These are phyloP conservation scores for Oleoguttula mirabilis DNA, from an alignment of 495 filamentous ascomycete species.

Conservation along the genomic window DNA sequence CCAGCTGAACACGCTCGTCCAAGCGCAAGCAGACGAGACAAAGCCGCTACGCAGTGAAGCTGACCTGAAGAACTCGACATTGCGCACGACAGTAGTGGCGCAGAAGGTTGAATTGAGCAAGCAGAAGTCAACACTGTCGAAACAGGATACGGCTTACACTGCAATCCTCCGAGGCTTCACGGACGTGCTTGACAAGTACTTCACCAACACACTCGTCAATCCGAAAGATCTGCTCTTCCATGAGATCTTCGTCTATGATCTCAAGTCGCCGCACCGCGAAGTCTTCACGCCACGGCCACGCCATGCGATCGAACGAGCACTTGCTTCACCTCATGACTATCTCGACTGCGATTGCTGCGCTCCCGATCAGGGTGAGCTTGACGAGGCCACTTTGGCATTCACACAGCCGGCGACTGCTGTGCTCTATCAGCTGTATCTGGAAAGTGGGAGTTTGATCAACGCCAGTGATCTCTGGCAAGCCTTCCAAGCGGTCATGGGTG, in stretches of 20 bases:
- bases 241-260: constrained; percentile 77
- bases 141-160: constrained; percentile 67
- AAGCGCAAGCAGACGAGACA: constrained; percentile 30
- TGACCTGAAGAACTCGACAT: constrained; percentile 53
- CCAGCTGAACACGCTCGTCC: constrained; percentile 31
- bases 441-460: constrained; percentile 80
- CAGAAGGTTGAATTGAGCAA: constrained; percentile 79
- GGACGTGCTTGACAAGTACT: constrained; percentile 41
- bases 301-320: constrained; percentile 65
- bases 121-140: constrained; percentile 59
- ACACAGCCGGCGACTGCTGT: constrained; percentile 70
- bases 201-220: constrained; percentile 41
- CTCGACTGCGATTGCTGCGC: constrained; percentile 61
- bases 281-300: constrained; percentile 71
- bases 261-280: constrained; percentile 64
- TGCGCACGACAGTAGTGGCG: constrained; percentile 74
- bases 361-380: constrained; percentile 27
- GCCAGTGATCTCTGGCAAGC: constrained; percentile 81
- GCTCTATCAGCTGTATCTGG: constrained; percentile 81
- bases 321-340: constrained; percentile 75
- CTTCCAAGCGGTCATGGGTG: constrained; percentile 63
- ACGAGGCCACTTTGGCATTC: constrained; percentile 33
- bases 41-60: constrained; percentile 59
- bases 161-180: constrained; percentile 56
- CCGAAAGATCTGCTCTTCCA: constrained; percentile 57